A percentile compares a stretch with the other conserved stretches of the same genome.
These are phyloP conservation scores for Wickerhamiella sergipiensis DNA, from an alignment of 805 yeast species.

Conservation along the genomic window DNA sequence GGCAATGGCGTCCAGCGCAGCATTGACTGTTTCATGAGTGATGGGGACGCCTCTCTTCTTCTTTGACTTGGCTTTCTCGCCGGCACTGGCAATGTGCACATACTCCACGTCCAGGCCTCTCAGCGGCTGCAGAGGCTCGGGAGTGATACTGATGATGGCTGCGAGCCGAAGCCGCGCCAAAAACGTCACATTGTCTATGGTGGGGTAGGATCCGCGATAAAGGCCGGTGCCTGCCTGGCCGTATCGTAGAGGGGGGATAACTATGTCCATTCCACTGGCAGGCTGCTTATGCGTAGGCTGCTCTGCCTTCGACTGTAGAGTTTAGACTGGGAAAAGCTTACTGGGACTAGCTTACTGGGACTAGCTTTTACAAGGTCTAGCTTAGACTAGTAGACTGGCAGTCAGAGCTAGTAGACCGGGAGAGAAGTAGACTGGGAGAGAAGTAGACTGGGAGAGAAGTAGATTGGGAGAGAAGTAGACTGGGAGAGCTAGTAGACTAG, in stretches of 20 bases:
- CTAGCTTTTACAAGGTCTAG: no score
- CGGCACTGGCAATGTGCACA: conserved; percentile 51
- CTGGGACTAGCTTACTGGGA: no score
- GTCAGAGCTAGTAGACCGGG: no score
- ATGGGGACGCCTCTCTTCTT: conserved; percentile 46
- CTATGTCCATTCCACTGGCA: background rate
- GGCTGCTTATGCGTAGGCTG: no score
- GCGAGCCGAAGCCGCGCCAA: conserved; percentile 49
- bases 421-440: no score
- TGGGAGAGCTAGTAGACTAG: no score
- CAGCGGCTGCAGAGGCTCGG: conserved; percentile 43
- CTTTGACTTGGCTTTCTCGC: conserved; percentile 30
- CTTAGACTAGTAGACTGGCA: no score
- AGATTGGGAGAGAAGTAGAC: no score
- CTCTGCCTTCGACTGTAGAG: no score
- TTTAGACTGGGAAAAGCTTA: no score
- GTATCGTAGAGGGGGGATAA: conserved; percentile 53
- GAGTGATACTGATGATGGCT: conserved; percentile 68
- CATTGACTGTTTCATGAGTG: conserved; percentile 45
- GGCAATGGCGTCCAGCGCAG: conserved; percentile 46
- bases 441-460: no score
- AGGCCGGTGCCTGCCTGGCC: conserved; percentile 54
- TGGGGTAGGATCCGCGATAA: conserved; percentile 79
- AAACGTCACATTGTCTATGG: conserved; percentile 57
- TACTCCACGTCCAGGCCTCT: conserved; percentile 47